Conservation (phyloP, 1,139 yeast species). For the Eremothecium gossypii region DNA sequence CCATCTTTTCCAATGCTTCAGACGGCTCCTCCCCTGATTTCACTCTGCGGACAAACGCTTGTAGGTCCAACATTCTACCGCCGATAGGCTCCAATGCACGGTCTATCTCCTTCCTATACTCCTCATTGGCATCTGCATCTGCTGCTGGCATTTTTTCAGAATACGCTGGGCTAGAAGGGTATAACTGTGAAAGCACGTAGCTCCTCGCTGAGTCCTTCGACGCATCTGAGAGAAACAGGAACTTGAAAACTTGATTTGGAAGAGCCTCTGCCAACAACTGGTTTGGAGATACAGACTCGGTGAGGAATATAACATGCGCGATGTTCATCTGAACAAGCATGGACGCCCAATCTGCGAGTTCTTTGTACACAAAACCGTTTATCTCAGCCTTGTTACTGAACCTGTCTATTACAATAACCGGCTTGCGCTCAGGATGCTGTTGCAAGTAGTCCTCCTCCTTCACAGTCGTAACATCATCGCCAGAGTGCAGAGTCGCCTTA, state of each 20-base stretch:
- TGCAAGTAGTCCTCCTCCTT: constrained; percentile 78
- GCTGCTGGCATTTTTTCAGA: constrained; percentile 12
- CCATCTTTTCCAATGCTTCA: constrained; percentile 71
- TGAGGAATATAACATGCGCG: constrained; percentile 83
- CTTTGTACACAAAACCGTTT: constrained; percentile 62
- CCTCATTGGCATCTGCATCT: constrained; percentile 15
- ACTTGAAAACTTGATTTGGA: constrained; percentile 81
- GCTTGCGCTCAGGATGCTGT: constrained; percentile 78
- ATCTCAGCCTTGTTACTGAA: constrained; percentile 53
- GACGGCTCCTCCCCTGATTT: constrained; percentile 77
- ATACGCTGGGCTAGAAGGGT: neutral
- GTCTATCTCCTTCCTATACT: constrained; percentile 35
- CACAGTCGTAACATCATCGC: constrained; percentile 30
- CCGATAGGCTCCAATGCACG: constrained; percentile 68
- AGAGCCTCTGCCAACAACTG: constrained; percentile 59
- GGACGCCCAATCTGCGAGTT: constrained; percentile 85
- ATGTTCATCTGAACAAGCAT: constrained; percentile 62
- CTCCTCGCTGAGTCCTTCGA: constrained; percentile 58
- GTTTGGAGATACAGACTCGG: constrained; percentile 75
- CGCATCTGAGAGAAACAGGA: constrained; percentile 73
- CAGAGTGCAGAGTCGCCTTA: constrained; percentile 25
- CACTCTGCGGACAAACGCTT: constrained; percentile 79
- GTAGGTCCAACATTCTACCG: constrained; percentile 90
- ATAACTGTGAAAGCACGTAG: constrained; percentile 57
- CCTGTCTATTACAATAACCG: constrained; percentile 76